Percentiles rank a stretch among this genome's conserved stretches.
These are phyloP conservation scores for Metschnikowia proteae DNA, from an alignment of 805 yeast species.

Conservation along the genomic window DNA sequence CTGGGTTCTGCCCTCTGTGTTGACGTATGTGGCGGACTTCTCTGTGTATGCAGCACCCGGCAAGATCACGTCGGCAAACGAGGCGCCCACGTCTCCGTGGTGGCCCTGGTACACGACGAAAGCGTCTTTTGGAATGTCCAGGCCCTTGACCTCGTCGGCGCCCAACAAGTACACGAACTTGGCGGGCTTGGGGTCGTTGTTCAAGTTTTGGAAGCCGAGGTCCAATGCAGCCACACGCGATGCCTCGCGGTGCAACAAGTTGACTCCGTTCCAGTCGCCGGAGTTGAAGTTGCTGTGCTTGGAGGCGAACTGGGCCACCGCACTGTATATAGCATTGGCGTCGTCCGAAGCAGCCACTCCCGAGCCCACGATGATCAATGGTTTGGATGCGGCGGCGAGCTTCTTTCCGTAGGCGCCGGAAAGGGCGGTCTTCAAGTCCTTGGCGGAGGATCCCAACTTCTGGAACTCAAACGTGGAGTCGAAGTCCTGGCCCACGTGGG, in stretches of 20 bases:
- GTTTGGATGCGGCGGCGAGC: conserved; percentile 62
- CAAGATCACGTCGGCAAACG: conserved; percentile 79
- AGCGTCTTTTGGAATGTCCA: conserved; percentile 75
- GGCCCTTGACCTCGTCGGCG: conserved; percentile 72
- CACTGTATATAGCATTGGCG: conserved; percentile 55
- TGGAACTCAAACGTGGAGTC: conserved; percentile 70
- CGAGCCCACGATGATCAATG: conserved; percentile 78
- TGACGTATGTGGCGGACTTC: conserved; percentile 77
- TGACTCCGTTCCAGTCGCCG: conserved; percentile 78
- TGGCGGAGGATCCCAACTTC: conserved; percentile 59
- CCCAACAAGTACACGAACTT: conserved; percentile 78
- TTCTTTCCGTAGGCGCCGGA: conserved; percentile 66
- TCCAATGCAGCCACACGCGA: conserved; percentile 86
- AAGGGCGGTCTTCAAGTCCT: conserved; percentile 56
- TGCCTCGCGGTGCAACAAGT: conserved; percentile 78
- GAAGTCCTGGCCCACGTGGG: conserved; percentile 70
- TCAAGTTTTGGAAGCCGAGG: conserved; percentile 63
- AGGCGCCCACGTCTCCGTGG: conserved; percentile 88
- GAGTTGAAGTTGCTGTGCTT: conserved; percentile 57
- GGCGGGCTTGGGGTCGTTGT: conserved; percentile 50
- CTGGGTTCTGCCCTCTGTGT: conserved; percentile 89
- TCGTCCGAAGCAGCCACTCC: conserved; percentile 69
- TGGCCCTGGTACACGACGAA: conserved; percentile 89
- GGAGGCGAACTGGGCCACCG: conserved; percentile 57
- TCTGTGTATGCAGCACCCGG: conserved; percentile 91